Conservation (phyloP, 2,329 filamentous ascomycete species). For the Arthrinium puccinioides region DNA sequence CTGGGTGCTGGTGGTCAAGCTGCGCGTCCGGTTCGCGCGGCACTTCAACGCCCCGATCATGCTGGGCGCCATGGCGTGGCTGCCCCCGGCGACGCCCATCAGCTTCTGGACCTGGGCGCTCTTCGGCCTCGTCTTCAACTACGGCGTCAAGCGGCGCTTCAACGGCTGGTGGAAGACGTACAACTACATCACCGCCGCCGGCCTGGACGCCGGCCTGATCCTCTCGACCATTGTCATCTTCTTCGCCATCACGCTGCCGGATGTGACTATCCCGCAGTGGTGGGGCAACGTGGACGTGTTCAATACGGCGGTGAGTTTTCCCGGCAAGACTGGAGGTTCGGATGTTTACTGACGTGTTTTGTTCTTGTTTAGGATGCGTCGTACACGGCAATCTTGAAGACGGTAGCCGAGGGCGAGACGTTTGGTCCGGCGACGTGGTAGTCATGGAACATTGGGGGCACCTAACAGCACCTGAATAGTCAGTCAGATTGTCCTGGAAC, state of each 20-base stretch:
- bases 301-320: slow-evolving; percentile 27
- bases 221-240: slow-evolving; percentile 29
- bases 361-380: slow-evolving; percentile 21
- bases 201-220: slow-evolving; percentile 30
- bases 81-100: slow-evolving; percentile 53
- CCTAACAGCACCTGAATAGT: too few relatives aligned
- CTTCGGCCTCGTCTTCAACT: slow-evolving; percentile 51
- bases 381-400: slow-evolving; percentile 21
- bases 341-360: too few relatives aligned
- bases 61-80: slow-evolving; percentile 43
- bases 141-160: slow-evolving; percentile 43
- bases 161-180: slow-evolving; percentile 52
- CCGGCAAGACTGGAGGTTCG: too few relatives aligned
- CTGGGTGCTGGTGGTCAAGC: slow-evolving; percentile 34
- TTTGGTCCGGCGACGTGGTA: slow-evolving; percentile 32
- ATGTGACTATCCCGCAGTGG: slow-evolving; percentile 30
- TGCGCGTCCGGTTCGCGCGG: slow-evolving; percentile 32
- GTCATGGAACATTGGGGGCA: too few relatives aligned
- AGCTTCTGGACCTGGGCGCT: slow-evolving; percentile 53
- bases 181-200: slow-evolving; percentile 32
- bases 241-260: slow-evolving; percentile 28
- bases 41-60: slow-evolving; percentile 51
- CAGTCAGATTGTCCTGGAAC: too few relatives aligned
- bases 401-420: slow-evolving; percentile 21
- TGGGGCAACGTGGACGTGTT: slow-evolving; percentile 44